Percentiles rank a stretch among this genome's conserved stretches.
These are phyloP conservation scores for Melastoma malabathricum DNA, from an alignment of 345 rosid species.

Conservation along the genomic window DNA sequence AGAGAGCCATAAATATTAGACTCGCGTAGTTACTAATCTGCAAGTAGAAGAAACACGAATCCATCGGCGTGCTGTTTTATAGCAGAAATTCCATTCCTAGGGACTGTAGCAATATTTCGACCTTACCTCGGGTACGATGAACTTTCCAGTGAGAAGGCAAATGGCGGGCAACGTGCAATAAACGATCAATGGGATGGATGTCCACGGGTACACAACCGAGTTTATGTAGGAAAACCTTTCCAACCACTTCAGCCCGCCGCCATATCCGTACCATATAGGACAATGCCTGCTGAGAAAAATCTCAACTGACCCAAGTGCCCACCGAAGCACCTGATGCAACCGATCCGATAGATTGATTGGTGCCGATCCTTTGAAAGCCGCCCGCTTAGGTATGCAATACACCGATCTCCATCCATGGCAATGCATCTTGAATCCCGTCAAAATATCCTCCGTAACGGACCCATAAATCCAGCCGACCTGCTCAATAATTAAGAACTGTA, in stretches of 20 bases:
- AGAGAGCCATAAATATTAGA: constrained; percentile 20
- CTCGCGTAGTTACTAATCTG: constrained; percentile 32
- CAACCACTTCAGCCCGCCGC: constrained; percentile 26
- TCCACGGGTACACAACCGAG: constrained; percentile 29
- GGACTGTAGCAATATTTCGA: background rate
- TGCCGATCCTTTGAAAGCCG: no score
- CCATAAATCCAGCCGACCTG: constrained; percentile 2
- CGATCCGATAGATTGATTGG: constrained; percentile 9
- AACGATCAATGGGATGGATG: constrained; percentile 23
- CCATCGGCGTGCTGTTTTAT: no score
- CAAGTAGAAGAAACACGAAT: background rate
- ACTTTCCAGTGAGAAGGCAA: constrained; percentile 29
- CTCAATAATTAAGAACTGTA: background rate
- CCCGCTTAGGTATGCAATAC: no score
- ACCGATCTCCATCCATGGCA: no score
- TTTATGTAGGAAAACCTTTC: constrained; percentile 29
- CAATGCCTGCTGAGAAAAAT: constrained; percentile 29
- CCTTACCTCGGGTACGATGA: constrained; percentile 29
- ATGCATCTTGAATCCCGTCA: no score
- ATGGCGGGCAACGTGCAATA: constrained; percentile 29
- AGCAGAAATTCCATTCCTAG: no score
- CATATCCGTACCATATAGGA: constrained; percentile 30
- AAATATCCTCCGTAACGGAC: constrained; percentile 6
- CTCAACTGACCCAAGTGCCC: constrained; percentile 33
- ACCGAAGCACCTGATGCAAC: constrained; percentile 27